Percentiles rank a stretch among this genome's conserved stretches.
Evolutionary conservation across 495 filamentous ascomycete species (phyloP).

Genomic region (Niebla homalea): DNA sequence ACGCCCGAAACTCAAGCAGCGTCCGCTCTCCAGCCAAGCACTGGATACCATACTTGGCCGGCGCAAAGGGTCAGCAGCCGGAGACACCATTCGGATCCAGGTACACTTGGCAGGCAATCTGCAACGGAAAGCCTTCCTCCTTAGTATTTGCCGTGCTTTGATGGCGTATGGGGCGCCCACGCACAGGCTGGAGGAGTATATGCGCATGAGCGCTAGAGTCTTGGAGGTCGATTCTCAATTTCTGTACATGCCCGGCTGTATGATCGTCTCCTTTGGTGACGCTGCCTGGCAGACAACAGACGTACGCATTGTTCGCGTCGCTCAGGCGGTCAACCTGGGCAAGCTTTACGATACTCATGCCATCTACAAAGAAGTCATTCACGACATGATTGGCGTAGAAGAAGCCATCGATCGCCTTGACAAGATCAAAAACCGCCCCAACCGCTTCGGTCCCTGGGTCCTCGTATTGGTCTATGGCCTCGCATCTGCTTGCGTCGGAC

Average conservation of each 20-base stretch:
- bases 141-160: conserved; percentile 72
- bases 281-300: conserved; percentile 80
- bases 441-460: conserved; percentile 55
- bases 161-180: conserved; percentile 78
- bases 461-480: conserved; percentile 75
- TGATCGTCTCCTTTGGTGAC: conserved; percentile 95
- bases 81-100: conserved; percentile 70
- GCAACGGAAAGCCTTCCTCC: conserved; percentile 67
- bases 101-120: conserved; percentile 80
- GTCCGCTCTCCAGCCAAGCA: conserved; percentile 29
- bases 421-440: conserved; percentile 45
- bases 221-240: conserved; percentile 87
- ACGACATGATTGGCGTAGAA: conserved; percentile 74
- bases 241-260: conserved; percentile 83
- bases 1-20: conserved; percentile 20
- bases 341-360: conserved; percentile 74
- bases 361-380: conserved; percentile 87
- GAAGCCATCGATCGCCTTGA: conserved; percentile 64
- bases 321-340: conserved; percentile 71
- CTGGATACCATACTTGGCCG: conserved; percentile 30
- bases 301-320: conserved; percentile 69
- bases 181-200: conserved; percentile 69
- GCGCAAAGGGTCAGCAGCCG: conserved; percentile 28
- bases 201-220: conserved; percentile 80
- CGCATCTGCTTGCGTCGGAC: conserved; percentile 65